A percentile compares a stretch with the other conserved stretches of the same genome.
Evolutionary conservation across 306 rosid genomes (phyloP).

Genomic region (Arachis hypogaea): DNA sequence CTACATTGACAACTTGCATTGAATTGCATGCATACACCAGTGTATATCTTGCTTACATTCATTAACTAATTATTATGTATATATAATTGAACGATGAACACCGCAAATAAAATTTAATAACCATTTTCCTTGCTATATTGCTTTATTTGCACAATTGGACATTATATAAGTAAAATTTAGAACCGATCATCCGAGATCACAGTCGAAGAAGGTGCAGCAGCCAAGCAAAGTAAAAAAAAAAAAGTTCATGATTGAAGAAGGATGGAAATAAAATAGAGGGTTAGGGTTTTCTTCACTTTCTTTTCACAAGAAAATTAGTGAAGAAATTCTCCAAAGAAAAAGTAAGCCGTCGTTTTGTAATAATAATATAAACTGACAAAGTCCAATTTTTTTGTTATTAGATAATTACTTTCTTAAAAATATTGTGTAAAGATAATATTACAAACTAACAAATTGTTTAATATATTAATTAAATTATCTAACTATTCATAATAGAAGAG

Average conservation of each 20-base stretch:
- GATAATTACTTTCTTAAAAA: no score
- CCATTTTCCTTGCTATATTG: conserved; percentile 12
- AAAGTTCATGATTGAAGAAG: background rate
- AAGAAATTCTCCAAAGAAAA: conserved; percentile 26
- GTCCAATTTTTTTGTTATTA: no score
- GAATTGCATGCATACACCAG: conserved; percentile 32
- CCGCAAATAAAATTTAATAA: background rate
- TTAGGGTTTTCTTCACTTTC: conserved; percentile 37
- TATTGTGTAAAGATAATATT: no score
- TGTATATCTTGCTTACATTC: no score
- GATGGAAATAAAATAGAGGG: conserved; percentile 17
- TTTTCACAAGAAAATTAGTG: background rate
- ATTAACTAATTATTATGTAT: no score
- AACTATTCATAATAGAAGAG: no score
- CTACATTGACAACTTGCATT: conserved; percentile 41
- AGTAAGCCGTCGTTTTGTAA: background rate
- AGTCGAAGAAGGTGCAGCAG: conserved; percentile 40
- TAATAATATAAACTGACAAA: no score
- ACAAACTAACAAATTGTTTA: no score
- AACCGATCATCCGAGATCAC: conserved; percentile 46
- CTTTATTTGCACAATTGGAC: conserved; percentile 31
- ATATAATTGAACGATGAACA: conserved; percentile 11
- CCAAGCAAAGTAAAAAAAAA: background rate
- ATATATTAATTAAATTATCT: no score
- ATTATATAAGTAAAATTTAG: conserved; percentile 42